Percentiles rank a stretch among this genome's conserved stretches.
Evolutionary conservation across 78 protist species (phyloP).

Genomic region (Planoprotostelium fungivorum): DNA sequence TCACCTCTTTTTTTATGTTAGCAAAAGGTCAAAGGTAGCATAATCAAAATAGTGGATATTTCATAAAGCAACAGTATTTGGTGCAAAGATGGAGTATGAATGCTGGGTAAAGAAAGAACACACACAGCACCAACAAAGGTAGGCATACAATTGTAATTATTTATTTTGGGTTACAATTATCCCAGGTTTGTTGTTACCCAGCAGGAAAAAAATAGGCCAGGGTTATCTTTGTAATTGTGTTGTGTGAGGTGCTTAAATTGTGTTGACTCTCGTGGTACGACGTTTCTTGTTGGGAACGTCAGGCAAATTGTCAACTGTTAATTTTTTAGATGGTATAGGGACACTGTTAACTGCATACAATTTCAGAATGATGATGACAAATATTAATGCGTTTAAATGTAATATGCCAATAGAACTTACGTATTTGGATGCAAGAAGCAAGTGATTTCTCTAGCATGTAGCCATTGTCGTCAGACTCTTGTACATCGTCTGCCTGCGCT

Average conservation of each 20-base stretch:
- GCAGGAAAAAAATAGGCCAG: constrained; percentile 1
- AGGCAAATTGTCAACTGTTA: neutral
- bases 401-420: neutral
- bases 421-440: neutral
- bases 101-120: neutral
- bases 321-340: neutral
- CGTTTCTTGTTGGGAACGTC: constrained; percentile 1
- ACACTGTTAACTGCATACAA: neutral
- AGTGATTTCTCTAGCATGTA: neutral
- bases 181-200: neutral
- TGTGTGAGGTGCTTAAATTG: neutral
- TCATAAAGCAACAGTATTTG: neutral
- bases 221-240: neutral
- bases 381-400: neutral
- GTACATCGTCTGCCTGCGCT: constrained; percentile 2
- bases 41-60: neutral
- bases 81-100: too few species aligned
- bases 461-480: constrained; percentile 1
- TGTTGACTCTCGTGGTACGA: neutral
- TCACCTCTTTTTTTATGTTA: neutral
- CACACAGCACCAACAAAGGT: neutral
- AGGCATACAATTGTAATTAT: neutral
- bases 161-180: neutral
- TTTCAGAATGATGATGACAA: neutral
- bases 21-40: neutral